These are phyloP conservation scores for Mycena leptocephala DNA, from an alignment of 768 basidiomycete species.

Conservation along the genomic window DNA sequence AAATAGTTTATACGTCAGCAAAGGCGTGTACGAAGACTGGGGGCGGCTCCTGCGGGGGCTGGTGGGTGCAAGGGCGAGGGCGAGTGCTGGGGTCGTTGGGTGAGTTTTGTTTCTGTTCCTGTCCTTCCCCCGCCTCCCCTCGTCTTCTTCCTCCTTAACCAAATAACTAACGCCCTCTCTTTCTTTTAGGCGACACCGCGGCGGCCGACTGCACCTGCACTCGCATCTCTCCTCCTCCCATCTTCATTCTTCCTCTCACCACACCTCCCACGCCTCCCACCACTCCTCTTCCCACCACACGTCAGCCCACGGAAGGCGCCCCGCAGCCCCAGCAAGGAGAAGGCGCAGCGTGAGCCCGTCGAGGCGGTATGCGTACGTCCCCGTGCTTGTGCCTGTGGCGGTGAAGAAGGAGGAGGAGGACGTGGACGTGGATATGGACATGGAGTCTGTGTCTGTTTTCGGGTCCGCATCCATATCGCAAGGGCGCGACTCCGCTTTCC, in stretches of 20 bases:
- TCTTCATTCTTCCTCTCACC: neutral
- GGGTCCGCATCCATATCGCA: no score
- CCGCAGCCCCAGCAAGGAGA: neutral
- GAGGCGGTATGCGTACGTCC: neutral
- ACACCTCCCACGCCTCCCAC: no score
- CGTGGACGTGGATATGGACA: slow-evolving; percentile 1
- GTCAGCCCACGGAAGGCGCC: neutral
- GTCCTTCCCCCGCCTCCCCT: slow-evolving; percentile 37
- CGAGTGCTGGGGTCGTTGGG: slow-evolving; percentile 47
- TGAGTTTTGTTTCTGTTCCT: slow-evolving; percentile 34
- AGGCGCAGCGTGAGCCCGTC: slow-evolving; percentile 11
- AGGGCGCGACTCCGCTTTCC: no score
- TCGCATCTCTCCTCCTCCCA: neutral
- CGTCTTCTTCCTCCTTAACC: no score
- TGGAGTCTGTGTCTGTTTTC: no score
- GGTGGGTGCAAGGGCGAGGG: slow-evolving; percentile 81
- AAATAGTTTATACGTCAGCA: slow-evolving; percentile 80
- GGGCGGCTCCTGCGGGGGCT: slow-evolving; percentile 87
- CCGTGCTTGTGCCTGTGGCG: neutral
- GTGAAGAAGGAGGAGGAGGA: neutral
- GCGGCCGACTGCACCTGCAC: slow-evolving; percentile 9
- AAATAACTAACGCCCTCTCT: neutral
- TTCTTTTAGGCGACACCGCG: neutral
- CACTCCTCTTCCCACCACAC: no score
- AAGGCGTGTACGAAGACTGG: slow-evolving; percentile 87